Evolutionary conservation across 192 early-diverging fungal genomes (phyloP).

Genomic region (Coemansia sp.): DNA sequence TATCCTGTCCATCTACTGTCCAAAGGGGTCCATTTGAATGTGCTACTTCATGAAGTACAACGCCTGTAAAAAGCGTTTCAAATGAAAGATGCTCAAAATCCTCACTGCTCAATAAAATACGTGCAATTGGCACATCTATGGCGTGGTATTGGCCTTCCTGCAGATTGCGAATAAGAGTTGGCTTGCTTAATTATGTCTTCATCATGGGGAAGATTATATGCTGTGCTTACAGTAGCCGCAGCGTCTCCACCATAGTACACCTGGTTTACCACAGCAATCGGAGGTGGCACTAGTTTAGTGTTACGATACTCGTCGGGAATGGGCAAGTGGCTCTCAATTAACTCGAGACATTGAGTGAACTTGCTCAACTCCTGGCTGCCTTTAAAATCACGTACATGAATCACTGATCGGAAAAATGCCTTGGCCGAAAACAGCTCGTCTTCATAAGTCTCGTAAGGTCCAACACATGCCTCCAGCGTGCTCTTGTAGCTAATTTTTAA

Average conservation of each 20-base stretch:
- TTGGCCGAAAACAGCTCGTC: constrained; percentile 65
- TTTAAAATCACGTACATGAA: constrained; percentile 67
- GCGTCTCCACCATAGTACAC: constrained; percentile 70
- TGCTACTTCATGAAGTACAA: constrained; percentile 69
- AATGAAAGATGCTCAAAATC: constrained; percentile 61
- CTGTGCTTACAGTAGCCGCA: constrained; percentile 69
- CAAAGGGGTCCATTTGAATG: constrained; percentile 71
- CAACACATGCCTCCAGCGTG: constrained; percentile 64
- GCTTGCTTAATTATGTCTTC: constrained; percentile 66
- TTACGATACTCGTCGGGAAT: constrained; percentile 67
- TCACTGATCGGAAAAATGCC: constrained; percentile 66
- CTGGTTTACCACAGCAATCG: constrained; percentile 75
- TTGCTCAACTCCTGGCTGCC: constrained; percentile 59
- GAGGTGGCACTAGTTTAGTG: constrained; percentile 59
- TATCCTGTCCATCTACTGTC: constrained; percentile 47
- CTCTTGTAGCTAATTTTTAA: constrained; percentile 61
- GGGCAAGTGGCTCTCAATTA: constrained; percentile 65
- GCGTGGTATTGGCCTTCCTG: constrained; percentile 71
- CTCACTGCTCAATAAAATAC: constrained; percentile 44
- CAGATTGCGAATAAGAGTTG: constrained; percentile 74
- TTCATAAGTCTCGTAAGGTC: constrained; percentile 75
- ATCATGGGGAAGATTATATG: constrained; percentile 76
- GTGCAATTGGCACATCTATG: constrained; percentile 63
- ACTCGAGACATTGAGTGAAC: constrained; percentile 63
- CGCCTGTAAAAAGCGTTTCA: constrained; percentile 68